Conservation (phyloP, 2,329 filamentous ascomycete genomes). For the Curvularia spicifera region DNA sequence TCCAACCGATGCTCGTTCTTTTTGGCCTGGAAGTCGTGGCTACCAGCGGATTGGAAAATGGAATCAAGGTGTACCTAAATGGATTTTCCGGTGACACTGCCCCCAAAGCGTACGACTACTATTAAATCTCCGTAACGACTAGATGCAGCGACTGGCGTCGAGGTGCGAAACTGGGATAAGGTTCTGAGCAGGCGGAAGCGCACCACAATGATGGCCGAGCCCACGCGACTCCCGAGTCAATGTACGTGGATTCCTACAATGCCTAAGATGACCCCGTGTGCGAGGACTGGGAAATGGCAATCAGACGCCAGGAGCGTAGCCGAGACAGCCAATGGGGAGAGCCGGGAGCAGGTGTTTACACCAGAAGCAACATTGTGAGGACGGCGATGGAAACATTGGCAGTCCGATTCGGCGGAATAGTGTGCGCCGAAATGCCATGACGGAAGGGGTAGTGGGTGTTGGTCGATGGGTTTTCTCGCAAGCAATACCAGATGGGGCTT, state of each 20-base stretch:
- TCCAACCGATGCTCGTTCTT: slow-evolving; percentile 5
- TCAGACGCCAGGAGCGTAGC: slow-evolving; percentile 10
- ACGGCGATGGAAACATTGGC: slow-evolving; percentile 13
- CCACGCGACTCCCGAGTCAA: slow-evolving; percentile 16
- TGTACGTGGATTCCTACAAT: slow-evolving; percentile 15
- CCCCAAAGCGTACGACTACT: slow-evolving; percentile 34
- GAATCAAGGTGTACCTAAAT: slow-evolving; percentile 9
- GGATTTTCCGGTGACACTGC: slow-evolving; percentile 29
- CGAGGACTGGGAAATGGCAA: slow-evolving; percentile 22
- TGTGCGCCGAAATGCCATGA: slow-evolving; percentile 16
- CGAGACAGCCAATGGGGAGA: slow-evolving; percentile 20
- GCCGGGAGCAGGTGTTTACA: slow-evolving; percentile 16
- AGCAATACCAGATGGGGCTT: slow-evolving; percentile 26
- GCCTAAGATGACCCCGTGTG: slow-evolving; percentile 5
- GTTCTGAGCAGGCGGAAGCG: slow-evolving; percentile 12
- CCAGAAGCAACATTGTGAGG: slow-evolving; percentile 20
- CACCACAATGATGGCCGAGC: slow-evolving; percentile 15
- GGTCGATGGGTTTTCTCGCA: slow-evolving; percentile 29
- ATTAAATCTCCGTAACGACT: slow-evolving; percentile 27
- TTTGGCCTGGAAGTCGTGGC: not conserved
- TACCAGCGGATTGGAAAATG: slow-evolving; percentile 16
- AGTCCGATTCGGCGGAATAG: slow-evolving; percentile 19
- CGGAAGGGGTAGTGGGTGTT: slow-evolving; percentile 18
- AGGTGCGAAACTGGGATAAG: slow-evolving; percentile 18
- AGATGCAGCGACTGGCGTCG: slow-evolving; percentile 15